Base-by-base conservation (phyloP, 768 basidiomycete genomes). In the Chalciporus chontae region DNA sequence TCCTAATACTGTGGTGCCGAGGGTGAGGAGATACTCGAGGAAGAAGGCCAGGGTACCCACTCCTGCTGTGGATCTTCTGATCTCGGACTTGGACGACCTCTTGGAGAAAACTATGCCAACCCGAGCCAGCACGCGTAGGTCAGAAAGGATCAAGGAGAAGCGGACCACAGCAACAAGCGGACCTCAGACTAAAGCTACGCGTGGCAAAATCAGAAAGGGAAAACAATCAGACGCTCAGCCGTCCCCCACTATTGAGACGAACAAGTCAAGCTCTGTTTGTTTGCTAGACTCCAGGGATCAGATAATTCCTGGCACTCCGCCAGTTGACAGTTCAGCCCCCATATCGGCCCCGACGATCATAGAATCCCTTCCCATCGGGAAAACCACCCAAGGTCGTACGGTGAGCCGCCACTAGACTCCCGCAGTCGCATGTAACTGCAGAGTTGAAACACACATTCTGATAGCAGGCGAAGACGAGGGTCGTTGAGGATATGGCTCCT, bases 21-120 rank as follows among this genome's bases (percentile, higher is more conserved):
- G 52, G 24, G 53, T 57, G 4, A 74, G 67, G 48, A 71, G 64
- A 51, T 67, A 65, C 50, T 61, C 61, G 3, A 36, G 34, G n/a
- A 70, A 65, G 53, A 70, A 69, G 54, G 64, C 57, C 15, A 67
- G 68, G 31, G 55, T 57, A 21, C 65, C 72, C 6, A 69, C 73
- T 24, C 64, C 71, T 17, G 37, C 34, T 4, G 47, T 48, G 15
- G 45, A 34, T 45, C 42, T 44, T 2, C 50, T 47, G 5, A 38
- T 29, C 17, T 47, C 69, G 31, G 64, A 73, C 48, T 68, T 66
- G 34, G 70, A 73, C 40, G 66, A 66, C 41, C 60, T 67, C 40
- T 68, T 70, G 21, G 56, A 56, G 8, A 44, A 29, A n/a, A 14
- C 23, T 15, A 46, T 40, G 23, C 19, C 50, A 41, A 39, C 40